Evolutionary conservation across 768 basidiomycete genomes (phyloP), one percentile per base, ranked within the genome.

Genomic region (Filobasidium floriforme): DNA sequence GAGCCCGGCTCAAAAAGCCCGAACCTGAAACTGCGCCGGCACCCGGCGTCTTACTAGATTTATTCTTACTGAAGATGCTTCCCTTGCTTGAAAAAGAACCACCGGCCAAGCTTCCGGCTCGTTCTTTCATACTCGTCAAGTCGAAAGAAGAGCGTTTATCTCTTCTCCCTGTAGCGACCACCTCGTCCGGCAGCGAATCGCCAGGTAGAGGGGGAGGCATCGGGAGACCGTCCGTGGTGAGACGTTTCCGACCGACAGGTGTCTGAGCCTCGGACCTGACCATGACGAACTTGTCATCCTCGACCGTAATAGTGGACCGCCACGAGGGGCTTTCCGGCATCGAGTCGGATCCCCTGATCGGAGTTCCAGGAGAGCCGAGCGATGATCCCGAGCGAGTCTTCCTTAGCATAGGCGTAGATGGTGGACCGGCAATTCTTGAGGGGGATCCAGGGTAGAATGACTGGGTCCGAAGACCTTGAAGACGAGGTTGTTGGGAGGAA

Each of bases 401-500:
- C 11, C 29, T 19, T 11, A 60, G 59, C 2, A 29, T n/a, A 9
- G 41, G 59, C 5, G 32, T 37, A n/a, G 12, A 19, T 5, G 41
- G 59, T 11, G 14, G 14, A 37, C 15, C 37, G 11, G 14, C 7
- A 6, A 10, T 22, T 2, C 46, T 5, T 49, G 46, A 49, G 9
- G 41, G 59, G 18, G 41, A 40, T 14, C 19, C 18, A 18, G 59
- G 59, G n/a, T 18, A 41, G 59, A 43, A 40, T 32, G 52, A 59
- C 32, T 67, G 61, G 12, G 60, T 54, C 37, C 61, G 61, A 46
- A 43, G 52, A 24, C 24, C 40, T 22, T 40, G 59, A 6, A 44
- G 14, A 26, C 66, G 41, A 24, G 70, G 72, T 62, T 41, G 66
- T 46, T 59, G 85, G 0, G 90, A 90, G 0, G 89, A 90, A 75